Evolutionary conservation across 192 early-diverging fungal species (phyloP), one percentile per base, ranked within the genome.

Genomic region (Umbelopsis isabellina): DNA sequence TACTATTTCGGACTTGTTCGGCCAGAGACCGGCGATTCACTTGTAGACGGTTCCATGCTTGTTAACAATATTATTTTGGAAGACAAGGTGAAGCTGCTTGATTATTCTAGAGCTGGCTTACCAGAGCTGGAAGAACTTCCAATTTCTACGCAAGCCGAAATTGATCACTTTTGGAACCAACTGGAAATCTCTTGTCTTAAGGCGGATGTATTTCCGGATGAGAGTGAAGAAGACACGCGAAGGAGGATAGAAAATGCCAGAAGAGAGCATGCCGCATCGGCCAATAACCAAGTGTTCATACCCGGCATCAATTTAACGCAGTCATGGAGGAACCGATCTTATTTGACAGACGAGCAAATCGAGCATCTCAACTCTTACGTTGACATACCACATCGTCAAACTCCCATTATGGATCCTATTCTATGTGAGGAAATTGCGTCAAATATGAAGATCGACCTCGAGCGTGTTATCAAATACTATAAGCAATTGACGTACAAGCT

Each of bases 351-450:
- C 12, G 33, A 35, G 30, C 55, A 61, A 61, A 18, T 61, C 18
- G 27, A 35, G 16, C 4, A 35, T 33, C 55, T 61, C 15, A n/a
- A 61, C 16, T 15, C 27, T 10, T 61, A 61, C 33, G 15, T 61
- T 16, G 55, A 61, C 33, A 11, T 18, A 35, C 27, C 27, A 18
- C 25, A 37, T n/a, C 25, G 30, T 15, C 55, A 30, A 12, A 61
- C 55, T 15, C 55, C 55, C 0, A 35, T 27, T 27, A 25, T 35
- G 27, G 55, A 61, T 16, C 55, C 55, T 15, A 61, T 61, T 25
- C 6, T 61, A 30, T 61, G 55, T 61, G 55, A 61, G n/a, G 55
- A 61, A 61, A 61, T 61, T 61, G 55, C 55, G 12, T 16, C 27
- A 15, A 37, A 61, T 12, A 35, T n/a, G 27, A 30, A n/a, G 33